These are phyloP conservation scores for Catharanthus roseus DNA, from an alignment of 257 asterid species.

Conservation along the genomic window DNA sequence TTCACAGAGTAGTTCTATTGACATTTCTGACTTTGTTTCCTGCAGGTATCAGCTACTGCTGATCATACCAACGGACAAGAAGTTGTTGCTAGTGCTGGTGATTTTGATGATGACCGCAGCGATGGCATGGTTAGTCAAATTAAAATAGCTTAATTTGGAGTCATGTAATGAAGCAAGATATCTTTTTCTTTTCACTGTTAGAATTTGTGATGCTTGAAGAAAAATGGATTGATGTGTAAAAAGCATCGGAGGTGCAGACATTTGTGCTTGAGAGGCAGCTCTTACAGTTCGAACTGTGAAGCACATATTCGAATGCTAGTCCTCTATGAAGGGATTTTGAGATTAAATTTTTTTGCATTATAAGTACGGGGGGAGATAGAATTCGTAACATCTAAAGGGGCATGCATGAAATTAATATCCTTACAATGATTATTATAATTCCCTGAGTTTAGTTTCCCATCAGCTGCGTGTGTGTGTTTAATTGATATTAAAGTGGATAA, in stretches of 20 bases:
- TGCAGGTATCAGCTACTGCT: constrained; percentile 62
- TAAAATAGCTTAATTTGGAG: too few species aligned
- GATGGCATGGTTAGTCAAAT: constrained; percentile 53
- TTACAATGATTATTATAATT: too few species aligned
- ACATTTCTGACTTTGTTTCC: neutral
- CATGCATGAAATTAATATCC: neutral
- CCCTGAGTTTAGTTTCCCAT: neutral
- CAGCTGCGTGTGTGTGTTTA: neutral
- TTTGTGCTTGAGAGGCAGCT: neutral
- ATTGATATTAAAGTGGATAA: neutral
- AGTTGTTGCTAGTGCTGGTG: constrained; percentile 28
- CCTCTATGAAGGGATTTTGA: neutral
- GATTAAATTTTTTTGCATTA: too few species aligned
- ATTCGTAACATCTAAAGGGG: neutral
- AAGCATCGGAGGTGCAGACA: neutral
- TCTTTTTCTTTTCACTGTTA: neutral
- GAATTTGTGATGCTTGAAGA: neutral
- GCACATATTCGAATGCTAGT: neutral
- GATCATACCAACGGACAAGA: constrained; percentile 57
- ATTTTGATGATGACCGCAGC: constrained; percentile 59
- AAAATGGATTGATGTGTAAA: neutral
- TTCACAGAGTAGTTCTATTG: neutral
- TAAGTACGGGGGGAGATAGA: neutral
- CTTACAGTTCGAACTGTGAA: neutral
- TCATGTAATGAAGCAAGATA: neutral